Evolutionary conservation across 768 basidiomycete genomes (phyloP), one percentile per base, ranked within the genome.

Genomic region (Chalciporus piperatus): DNA sequence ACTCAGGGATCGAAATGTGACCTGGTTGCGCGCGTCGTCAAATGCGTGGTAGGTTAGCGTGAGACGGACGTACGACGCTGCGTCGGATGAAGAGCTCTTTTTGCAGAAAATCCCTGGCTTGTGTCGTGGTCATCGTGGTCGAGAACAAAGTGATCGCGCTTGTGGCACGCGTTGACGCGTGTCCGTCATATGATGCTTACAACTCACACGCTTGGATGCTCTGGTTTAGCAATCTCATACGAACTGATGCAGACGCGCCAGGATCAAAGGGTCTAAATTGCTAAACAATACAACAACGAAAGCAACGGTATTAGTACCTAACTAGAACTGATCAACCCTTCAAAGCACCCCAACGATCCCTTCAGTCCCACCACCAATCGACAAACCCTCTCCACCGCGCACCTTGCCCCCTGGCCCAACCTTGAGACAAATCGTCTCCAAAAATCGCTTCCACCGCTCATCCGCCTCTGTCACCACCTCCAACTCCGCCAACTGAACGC

Each of bases 1-100:
- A 59, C 90, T 91, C 44, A 92, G 74, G 5, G 81, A 83, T 33
- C 89, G 79, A 66, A 81, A 92, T 5, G 90, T 92, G 51, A 92
- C 87, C 89, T 92, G 54, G 9, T 51, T 41, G 9, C 20, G 20
- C 27, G 17, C 30, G 30, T 32, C 30, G 30, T 32, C 1, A 32
- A 10, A 27, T 7, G 27, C 30, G 28, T 32, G 1, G 9, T 25
- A 4, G 10, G 32, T 19, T 11, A 19, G 20, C 37, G 11, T 11
- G 14, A 19, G 54, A 28, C n/a, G 35, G 27, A 55, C 74, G 16
- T 59, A 80, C 78, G 27, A 78, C 68, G 52, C 64, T 74, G 53
- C 72, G 72, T 6, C 73, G 70, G 41, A 78, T 72, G 35, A 70
- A 70, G 25, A 79, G 61, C 35, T 80, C 75, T 48, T 79, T 79